Base-by-base conservation (phyloP, 768 basidiomycete species). In the Macrolepiota albuminosa region DNA sequence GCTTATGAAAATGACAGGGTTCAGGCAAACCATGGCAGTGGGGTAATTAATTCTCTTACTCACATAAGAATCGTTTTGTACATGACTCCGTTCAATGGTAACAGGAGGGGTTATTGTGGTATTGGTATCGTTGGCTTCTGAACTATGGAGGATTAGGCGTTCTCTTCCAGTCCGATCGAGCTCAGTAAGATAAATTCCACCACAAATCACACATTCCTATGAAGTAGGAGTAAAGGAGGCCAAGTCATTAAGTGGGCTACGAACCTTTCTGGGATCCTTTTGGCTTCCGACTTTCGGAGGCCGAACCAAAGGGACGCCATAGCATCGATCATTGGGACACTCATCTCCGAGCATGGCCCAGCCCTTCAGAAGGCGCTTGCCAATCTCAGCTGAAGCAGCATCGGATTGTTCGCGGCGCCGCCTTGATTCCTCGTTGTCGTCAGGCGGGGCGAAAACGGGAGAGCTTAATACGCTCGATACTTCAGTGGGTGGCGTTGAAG, bases 341-440 rank as follows among this genome's bases (percentile, higher is more conserved):
- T 93, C 91, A 40, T 94, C 91, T 26, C 81, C 90, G n/a, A 95
- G 78, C 89, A 95, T 91, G 0, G 93, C 85, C 90, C 91, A 95
- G 43, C 89, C 93, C 64, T 84, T 85, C 49, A 95, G 73, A 60
- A 95, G 76, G 29, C 85, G 81, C 62, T 83, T 86, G 47, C 89
- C 93, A 34, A 95, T 90, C 67, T 89, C 88, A 54, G 85, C 73
- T 3, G 91, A 91, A 16, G 93, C 93, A 43, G 71, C 74, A 69
- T 95, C 92, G 2, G 90, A 91, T 70, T 94, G 92, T 60, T 86
- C 84, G 56, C 93, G 84, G 34, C 93, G 81, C 39, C 82, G 83
- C 26, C 84, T 73, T 26, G 78, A 80, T 63, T 86, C 84, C 63
- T 85, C 86, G 1, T 85, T 86, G 59, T 89, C 88, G 39, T 78